Evolutionary conservation across 768 basidiomycete species (phyloP).

Genomic region (Mycena leptocephala): DNA sequence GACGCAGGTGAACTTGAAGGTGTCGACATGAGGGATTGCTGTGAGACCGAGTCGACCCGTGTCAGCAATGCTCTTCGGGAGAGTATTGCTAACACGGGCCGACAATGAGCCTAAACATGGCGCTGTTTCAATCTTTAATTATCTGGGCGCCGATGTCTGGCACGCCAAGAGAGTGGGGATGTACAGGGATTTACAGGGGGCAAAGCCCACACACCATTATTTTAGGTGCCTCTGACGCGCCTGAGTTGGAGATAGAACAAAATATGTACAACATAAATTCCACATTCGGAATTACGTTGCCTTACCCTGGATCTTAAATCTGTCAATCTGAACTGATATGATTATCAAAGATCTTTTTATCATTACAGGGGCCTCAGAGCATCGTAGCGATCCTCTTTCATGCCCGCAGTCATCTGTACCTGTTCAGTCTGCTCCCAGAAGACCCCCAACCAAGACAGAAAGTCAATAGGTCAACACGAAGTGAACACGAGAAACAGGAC

Average conservation of each 20-base stretch:
- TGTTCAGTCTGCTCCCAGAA: neutral
- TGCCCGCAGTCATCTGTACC: neutral
- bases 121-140: conserved; percentile 1
- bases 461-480: neutral
- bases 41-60: neutral
- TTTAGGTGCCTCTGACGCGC: neutral
- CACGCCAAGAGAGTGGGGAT: conserved; percentile 4
- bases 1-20: neutral
- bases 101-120: neutral
- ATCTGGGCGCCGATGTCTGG: conserved; percentile 1
- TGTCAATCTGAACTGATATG: conserved; percentile 3
- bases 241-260: neutral
- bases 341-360: conserved; percentile 3
- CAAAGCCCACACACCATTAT: neutral
- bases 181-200: neutral
- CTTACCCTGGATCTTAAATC: neutral
- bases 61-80: neutral
- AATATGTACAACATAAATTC: neutral
- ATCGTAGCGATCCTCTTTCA: neutral
- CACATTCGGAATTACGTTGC: neutral
- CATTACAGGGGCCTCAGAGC: neutral
- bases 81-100: neutral
- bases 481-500: neutral
- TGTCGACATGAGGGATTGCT: conserved; percentile 3
- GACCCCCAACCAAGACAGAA: neutral